Evolutionary conservation across 2,329 filamentous ascomycete species (phyloP), one percentile per base, ranked within the genome.

Genomic region (Ophiostoma novo-ulmi): DNA sequence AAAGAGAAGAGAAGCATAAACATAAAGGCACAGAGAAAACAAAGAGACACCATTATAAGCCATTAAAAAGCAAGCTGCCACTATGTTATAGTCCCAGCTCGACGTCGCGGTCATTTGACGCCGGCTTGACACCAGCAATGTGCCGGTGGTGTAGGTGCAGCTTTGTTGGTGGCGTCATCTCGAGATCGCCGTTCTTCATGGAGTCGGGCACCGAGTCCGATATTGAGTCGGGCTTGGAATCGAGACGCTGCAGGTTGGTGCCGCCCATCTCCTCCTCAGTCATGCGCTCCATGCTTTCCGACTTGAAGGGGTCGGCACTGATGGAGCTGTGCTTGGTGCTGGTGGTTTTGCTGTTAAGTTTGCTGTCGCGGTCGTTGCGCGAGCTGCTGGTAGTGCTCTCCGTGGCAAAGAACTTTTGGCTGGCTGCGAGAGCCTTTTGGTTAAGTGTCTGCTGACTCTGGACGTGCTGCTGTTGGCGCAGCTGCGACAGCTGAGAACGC

Each of bases 241-340:
- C 58, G 22, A 71, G 44, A 20, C 63, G 31, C 17, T 48, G 52
- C 66, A 73, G 52, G 35, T 17, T 35, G 2, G 65, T 66, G 39
- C 39, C 39, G 66, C 61, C 67, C 1, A 13, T 55, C 31, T 68
- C 38, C 17, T 52, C 55, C 26, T 44, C 69, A 10, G 70, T 72
- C n/a, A 73, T 73, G 38, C 65, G 69, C 69, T 73, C 72, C 22
- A 58, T 73, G 48, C 72, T 73, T 13, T 68, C 71, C 48, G 69
- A 67, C n/a, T 61, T 35, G 22, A 63, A 58, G 41, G 68, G 68
- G 68, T 69, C 64, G 38, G 63, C 26, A 26, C 67, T 61, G 52
- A 69, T 39, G 14, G 66, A 65, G 31, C 65, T 35, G 65, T 44
- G 68, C n/a, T 26, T 35, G 13, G 52, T 44, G 68, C 48, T 39